A percentile compares a stretch with the other conserved stretches of the same genome.
Conservation (phyloP, 306 rosid genomes). For the Citrullus mucosospermus region DNA sequence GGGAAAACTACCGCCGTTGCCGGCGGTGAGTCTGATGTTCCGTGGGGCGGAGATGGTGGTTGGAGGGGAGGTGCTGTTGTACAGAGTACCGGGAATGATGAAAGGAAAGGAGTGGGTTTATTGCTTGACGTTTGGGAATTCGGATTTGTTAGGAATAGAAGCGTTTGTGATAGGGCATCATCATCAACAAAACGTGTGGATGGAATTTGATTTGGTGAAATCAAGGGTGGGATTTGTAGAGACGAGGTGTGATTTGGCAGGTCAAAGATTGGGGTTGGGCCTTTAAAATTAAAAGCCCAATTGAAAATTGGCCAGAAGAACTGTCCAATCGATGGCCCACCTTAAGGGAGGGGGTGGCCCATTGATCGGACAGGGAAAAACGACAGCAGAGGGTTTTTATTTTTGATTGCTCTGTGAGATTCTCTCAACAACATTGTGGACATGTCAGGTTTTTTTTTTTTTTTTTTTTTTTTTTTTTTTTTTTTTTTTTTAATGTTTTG, state of each 20-base stretch:
- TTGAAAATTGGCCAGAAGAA: background rate
- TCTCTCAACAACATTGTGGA: background rate
- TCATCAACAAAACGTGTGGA: conserved; percentile 87
- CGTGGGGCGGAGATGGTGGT: conserved; percentile 71
- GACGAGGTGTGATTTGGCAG: conserved; percentile 50
- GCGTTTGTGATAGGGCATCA: conserved; percentile 70
- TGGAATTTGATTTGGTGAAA: conserved; percentile 69
- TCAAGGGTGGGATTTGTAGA: conserved; percentile 66
- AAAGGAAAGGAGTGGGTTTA: conserved; percentile 36
- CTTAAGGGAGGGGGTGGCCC: background rate
- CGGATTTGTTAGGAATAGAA: conserved; percentile 58
- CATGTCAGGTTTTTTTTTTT: background rate
- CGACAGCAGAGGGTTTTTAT: background rate
- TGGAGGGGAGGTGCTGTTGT: conserved; percentile 41
- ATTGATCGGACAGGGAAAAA: conserved; percentile 7
- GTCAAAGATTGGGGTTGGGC: conserved; percentile 46
- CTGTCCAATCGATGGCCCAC: conserved; percentile 15
- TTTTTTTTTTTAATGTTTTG: too few species aligned
- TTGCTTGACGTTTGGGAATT: conserved; percentile 77
- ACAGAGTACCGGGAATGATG: conserved; percentile 40
- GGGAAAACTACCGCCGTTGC: conserved; percentile 17
- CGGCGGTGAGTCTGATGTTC: conserved; percentile 50
- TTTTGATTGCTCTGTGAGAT: conserved; percentile 1
- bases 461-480: background rate
- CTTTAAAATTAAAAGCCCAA: background rate